Evolutionary conservation across 106 monocot genomes (phyloP).

Genomic region (Dendrobium officinale): DNA sequence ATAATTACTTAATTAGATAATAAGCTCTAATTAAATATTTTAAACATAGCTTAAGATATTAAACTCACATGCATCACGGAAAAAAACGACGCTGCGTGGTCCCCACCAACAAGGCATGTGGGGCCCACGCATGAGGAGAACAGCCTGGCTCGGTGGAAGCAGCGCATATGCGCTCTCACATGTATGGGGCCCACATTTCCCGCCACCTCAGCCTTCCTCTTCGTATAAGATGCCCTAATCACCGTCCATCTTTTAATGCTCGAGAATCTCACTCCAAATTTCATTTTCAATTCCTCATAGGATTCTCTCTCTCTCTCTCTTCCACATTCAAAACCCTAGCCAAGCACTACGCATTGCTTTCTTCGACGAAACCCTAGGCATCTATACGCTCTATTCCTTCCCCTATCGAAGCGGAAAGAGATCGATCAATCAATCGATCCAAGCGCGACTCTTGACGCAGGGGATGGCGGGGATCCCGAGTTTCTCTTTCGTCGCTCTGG

Average conservation of each 20-base stretch:
- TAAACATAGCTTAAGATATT: too few relatives aligned
- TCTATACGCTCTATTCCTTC: neutral
- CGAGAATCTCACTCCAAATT: too few relatives aligned
- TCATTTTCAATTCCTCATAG: neutral
- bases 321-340: neutral
- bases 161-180: neutral
- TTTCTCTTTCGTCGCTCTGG: constrained; percentile 6
- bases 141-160: neutral
- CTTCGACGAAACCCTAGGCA: neutral
- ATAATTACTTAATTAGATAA: too few relatives aligned
- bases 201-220: too few relatives aligned
- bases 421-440: neutral
- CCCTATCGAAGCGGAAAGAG: neutral
- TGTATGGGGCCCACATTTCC: neutral
- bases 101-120: too few relatives aligned
- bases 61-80: too few relatives aligned
- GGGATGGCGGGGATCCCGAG: constrained; percentile 6
- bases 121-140: neutral
- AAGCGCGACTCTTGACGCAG: neutral
- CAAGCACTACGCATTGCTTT: neutral
- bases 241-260: too few relatives aligned
- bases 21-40: too few relatives aligned
- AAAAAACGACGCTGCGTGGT: too few relatives aligned
- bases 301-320: neutral
- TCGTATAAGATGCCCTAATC: too few relatives aligned